Evolutionary conservation across 352 stramenopile genomes (phyloP).

Genomic region (Phytophthora foliorum): DNA sequence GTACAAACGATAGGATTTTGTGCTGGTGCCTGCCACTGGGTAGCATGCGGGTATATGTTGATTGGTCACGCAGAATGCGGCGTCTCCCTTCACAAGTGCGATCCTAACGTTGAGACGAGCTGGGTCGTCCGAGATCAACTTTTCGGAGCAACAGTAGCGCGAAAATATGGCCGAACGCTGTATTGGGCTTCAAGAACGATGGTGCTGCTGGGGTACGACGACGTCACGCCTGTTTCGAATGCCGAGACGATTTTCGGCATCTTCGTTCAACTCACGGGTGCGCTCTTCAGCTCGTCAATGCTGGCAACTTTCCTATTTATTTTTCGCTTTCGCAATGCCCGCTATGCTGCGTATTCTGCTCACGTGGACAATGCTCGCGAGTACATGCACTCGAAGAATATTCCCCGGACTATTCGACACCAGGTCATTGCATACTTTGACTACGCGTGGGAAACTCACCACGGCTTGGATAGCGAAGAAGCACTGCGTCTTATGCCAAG

Average conservation of each 20-base stretch:
- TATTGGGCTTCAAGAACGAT: conserved; percentile 71
- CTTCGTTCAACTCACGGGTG: conserved; percentile 52
- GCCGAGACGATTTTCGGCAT: conserved; percentile 65
- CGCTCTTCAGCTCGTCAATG: conserved; percentile 64
- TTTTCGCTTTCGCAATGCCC: conserved; percentile 65
- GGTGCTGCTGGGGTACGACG: conserved; percentile 73
- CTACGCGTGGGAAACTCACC: conserved; percentile 71
- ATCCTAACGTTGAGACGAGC: conserved; percentile 49
- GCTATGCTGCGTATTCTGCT: conserved; percentile 54
- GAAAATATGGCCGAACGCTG: conserved; percentile 65
- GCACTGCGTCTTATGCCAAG: conserved; percentile 61
- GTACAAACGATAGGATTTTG: conserved; percentile 43
- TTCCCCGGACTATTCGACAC: conserved; percentile 53
- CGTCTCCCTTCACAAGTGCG: conserved; percentile 52
- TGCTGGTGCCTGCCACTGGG: conserved; percentile 51
- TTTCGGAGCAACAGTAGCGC: conserved; percentile 41
- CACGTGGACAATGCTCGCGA: conserved; percentile 78
- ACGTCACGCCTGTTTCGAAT: conserved; percentile 71
- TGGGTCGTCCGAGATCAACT: conserved; percentile 72
- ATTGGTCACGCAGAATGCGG: conserved; percentile 45
- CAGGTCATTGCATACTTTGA: conserved; percentile 73
- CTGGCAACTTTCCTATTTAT: conserved; percentile 78
- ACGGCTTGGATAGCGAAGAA: conserved; percentile 66
- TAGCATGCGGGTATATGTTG: conserved; percentile 67
- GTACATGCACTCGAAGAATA: conserved; percentile 75